These are phyloP conservation scores for Heterobasidion annosum DNA, from an alignment of 1,284 basidiomycete genomes.

Conservation along the genomic window DNA sequence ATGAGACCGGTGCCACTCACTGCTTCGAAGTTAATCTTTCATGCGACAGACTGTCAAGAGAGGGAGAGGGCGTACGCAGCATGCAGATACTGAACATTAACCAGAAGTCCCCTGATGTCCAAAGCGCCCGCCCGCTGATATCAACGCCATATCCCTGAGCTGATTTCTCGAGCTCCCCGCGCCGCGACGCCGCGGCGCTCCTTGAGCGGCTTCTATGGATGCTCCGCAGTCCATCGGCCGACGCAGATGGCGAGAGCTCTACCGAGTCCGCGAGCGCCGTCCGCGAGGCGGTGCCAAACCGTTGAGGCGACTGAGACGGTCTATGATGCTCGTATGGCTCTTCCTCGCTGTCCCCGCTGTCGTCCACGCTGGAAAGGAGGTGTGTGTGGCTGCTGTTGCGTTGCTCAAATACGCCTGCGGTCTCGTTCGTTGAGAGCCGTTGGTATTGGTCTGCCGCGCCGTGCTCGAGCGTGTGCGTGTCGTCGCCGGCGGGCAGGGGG, in stretches of 20 bases:
- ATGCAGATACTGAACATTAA: conserved; percentile 8
- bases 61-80: conserved; percentile 6
- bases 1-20: conserved; percentile 86
- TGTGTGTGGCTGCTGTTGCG: conserved; percentile 20
- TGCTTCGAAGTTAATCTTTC: conserved; percentile 18
- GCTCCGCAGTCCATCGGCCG: background rate
- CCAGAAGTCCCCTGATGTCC: conserved; percentile 11
- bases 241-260: conserved; percentile 7
- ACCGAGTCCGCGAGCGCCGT: conserved; percentile 6
- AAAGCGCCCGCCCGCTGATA: conserved; percentile 7
- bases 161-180: background rate
- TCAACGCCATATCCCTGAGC: conserved; percentile 10
- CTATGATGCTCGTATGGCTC: conserved; percentile 1
- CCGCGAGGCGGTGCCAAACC: background rate
- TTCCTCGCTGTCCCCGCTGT: conserved; percentile 9
- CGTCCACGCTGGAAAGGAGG: conserved; percentile 15
- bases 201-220: background rate
- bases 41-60: background rate
- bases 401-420: conserved; percentile 16
- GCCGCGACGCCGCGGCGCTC: background rate
- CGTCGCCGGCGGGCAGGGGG: conserved; percentile 31
- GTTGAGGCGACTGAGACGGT: background rate
- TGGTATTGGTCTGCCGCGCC: conserved; percentile 9
- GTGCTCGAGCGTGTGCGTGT: conserved; percentile 10
- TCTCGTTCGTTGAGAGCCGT: conserved; percentile 7